These are phyloP conservation scores for Auriculariales sp. DNA, from an alignment of 768 basidiomycete genomes.

Conservation along the genomic window DNA sequence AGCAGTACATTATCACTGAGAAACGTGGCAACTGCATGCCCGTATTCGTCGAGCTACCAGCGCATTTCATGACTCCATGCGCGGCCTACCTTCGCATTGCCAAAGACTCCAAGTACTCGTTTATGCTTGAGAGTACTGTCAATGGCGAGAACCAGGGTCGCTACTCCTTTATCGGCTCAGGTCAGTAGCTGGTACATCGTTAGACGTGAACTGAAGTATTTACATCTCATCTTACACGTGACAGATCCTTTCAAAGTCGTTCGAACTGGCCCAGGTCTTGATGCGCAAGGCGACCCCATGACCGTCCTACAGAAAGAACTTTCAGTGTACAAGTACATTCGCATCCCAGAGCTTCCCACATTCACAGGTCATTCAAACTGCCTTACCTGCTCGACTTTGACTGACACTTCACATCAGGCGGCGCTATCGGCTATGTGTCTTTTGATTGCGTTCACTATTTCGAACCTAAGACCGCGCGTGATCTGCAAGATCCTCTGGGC, in stretches of 20 bases:
- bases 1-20: constrained; percentile 63
- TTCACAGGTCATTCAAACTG: constrained; percentile 43
- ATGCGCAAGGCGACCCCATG: constrained; percentile 79
- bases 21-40: constrained; percentile 88
- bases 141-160: constrained; percentile 83
- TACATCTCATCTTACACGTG: not conserved
- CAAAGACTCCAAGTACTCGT: constrained; percentile 86
- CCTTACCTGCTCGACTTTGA: not conserved
- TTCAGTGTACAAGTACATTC: constrained; percentile 73
- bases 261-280: constrained; percentile 75
- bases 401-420: constrained; percentile 44
- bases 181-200: constrained; percentile 26
- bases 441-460: constrained; percentile 96
- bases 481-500: constrained; percentile 61
- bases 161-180: constrained; percentile 93
- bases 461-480: constrained; percentile 73
- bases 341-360: constrained; percentile 80
- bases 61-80: constrained; percentile 92
- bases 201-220: not conserved
- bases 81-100: constrained; percentile 90
- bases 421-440: constrained; percentile 92
- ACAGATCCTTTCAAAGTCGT: constrained; percentile 88
- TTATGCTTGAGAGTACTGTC: constrained; percentile 84
- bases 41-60: constrained; percentile 83
- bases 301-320: constrained; percentile 73